These are phyloP conservation scores for Pichia deserticola DNA, from an alignment of 805 yeast genomes.

Conservation along the genomic window DNA sequence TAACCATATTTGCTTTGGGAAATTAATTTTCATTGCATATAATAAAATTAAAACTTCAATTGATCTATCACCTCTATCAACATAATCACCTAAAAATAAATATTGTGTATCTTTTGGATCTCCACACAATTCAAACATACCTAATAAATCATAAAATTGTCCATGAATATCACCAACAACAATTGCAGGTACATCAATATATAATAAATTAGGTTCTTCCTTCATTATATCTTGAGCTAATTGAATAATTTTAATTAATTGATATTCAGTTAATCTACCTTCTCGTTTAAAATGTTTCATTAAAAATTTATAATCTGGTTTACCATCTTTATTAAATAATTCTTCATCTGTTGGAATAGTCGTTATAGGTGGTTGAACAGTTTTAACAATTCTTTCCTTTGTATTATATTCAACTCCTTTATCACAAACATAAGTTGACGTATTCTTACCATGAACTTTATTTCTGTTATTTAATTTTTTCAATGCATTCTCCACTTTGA, in stretches of 20 bases:
- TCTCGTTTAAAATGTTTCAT: slow-evolving; percentile 69
- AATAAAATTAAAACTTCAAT: slow-evolving; percentile 75
- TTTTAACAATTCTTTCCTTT: slow-evolving; percentile 42
- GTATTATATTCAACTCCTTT: slow-evolving; percentile 49
- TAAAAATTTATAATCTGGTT: slow-evolving; percentile 68
- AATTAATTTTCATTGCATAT: slow-evolving; percentile 71
- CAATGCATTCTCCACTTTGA: slow-evolving; percentile 58
- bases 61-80: slow-evolving; percentile 89
- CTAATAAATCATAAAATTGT: slow-evolving; percentile 87
- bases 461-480: slow-evolving; percentile 38
- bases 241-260: slow-evolving; percentile 57
- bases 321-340: slow-evolving; percentile 51
- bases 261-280: slow-evolving; percentile 69
- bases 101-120: slow-evolving; percentile 71
- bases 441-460: not conserved
- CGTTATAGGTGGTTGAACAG: slow-evolving; percentile 61
- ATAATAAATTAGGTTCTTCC: slow-evolving; percentile 70
- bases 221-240: slow-evolving; percentile 56
- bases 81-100: slow-evolving; percentile 89
- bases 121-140: slow-evolving; percentile 89
- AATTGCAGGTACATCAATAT: slow-evolving; percentile 85
- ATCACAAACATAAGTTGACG: slow-evolving; percentile 4
- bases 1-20: slow-evolving; percentile 68
- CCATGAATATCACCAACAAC: slow-evolving; percentile 98
- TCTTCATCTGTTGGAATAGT: slow-evolving; percentile 59